Base-by-base conservation (phyloP, 306 rosid species). In the Prosopis cineraria region DNA sequence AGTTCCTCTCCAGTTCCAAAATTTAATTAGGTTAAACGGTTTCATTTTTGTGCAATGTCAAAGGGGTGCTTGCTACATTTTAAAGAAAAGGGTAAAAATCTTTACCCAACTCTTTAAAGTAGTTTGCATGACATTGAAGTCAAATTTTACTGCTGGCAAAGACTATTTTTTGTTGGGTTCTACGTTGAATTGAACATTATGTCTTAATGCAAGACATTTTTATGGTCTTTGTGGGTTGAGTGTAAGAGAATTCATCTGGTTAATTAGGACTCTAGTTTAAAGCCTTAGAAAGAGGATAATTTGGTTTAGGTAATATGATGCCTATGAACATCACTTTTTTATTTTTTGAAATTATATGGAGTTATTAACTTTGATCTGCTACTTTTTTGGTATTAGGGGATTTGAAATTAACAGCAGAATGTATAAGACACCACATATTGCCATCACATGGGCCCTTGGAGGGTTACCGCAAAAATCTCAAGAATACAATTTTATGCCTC, bases 131-230 rank as follows among this genome's bases (percentile, higher is more conserved):
- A 17, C 12, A 4, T 50, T 78, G 63, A 59, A 62, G 45, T 50
- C 37, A 58, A 47, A 10, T 34, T 69, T 72, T 34, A 13, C 65
- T 52, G 34, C 20, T 29, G 22, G 40, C 19, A 27, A 16, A 41
- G 68, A 58, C 50, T 71, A 44, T 7, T 16, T 56, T 68, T 22
- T 60, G 72, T 29, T 10, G 33, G 43, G 17, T 17, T 58, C 48
- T 44, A 60, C 27, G 65, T 79, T 37, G 37, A 79, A 71, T 79
- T 34, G 56, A 66, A 76, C 67, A 36, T 37, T 27, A 37, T 25
- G 33, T 10, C 63, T 56, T 56, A 0, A 53, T 53, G 60, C 20
- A 24, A 64, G 43, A 64, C 68, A 12, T 10, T 44, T 44, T 70
- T 44, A 19, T 60, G 29, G 20, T 20, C 50, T 20, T 72, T 72